Evolutionary conservation across 768 basidiomycete species (phyloP), one percentile per base, ranked within the genome.

Genomic region (Astraeus odoratus): DNA sequence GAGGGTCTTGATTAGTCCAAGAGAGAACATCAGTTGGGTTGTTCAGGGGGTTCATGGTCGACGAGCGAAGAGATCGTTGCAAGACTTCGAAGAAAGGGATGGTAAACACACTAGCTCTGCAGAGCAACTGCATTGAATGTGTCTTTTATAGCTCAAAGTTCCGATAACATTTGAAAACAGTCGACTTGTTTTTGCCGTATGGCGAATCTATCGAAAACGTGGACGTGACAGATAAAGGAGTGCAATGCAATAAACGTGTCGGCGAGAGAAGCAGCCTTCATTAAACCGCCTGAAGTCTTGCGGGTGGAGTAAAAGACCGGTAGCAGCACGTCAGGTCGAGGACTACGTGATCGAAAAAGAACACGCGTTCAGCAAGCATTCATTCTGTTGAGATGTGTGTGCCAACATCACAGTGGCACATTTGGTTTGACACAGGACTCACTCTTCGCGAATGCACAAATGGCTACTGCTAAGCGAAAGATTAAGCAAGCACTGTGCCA

Each of bases 1-100:
- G 82, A 55, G 86, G 83, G 64, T 91, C 87, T 55, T 83, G 80
- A 66, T 83, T 87, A 37, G 88, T 90, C 88, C 88, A 92, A 43
- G 81, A 86, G 61, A 89, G 77, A 39, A 87, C 71, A 48, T 89
- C 86, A 65, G 76, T 69, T 46, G 73, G 55, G 72, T 66, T 38
- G 74, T 58, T n/a, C n/a, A n/a, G n/a, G n/a, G n/a, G n/a, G n/a
- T n/a, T n/a, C 77, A 79, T 80, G 49, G 50, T 59, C 3, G 39
- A 41, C 26, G 55, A 58, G 57, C 46, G 72, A 64, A 54, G 71
- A 58, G 27, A 18, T 44, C 57, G 19, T 70, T 68, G 38, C 49
- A 57, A 54, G 51, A 56, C 58, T 60, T 60, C 53, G 54, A 57
- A 49, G 51, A 51, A 53, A 56, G 56, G 56, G 58, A 51, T 65